Evolutionary conservation across 2,329 filamentous ascomycete genomes (phyloP).

Genomic region (Phaeoacremonium minimum): DNA sequence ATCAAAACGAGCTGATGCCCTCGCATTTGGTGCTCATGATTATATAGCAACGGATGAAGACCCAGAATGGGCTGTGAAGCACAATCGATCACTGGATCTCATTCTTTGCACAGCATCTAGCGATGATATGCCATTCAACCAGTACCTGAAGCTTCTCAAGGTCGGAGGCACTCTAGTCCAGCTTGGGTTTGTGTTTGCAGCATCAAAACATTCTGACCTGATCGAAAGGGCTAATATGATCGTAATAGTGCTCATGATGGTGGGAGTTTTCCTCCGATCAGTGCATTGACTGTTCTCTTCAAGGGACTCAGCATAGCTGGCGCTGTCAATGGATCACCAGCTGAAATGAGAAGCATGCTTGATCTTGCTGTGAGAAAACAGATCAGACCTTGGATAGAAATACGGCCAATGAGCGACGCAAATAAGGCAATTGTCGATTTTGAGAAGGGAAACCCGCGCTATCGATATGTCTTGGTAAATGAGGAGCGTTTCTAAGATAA

Average conservation of each 20-base stretch:
- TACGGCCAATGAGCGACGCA: conserved; percentile 47
- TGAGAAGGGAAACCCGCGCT: conserved; percentile 47
- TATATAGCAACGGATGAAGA: conserved; percentile 36
- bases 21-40: conserved; percentile 52
- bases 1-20: conserved; percentile 47
- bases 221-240: not conserved
- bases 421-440: conserved; percentile 53
- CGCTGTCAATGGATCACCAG: conserved; percentile 36
- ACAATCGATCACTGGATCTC: conserved; percentile 47
- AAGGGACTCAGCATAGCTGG: conserved; percentile 48
- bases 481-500: too few relatives aligned
- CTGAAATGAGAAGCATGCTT: conserved; percentile 55
- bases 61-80: conserved; percentile 45
- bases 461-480: conserved; percentile 40
- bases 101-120: conserved; percentile 52
- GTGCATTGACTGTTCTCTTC: conserved; percentile 51
- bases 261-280: conserved; percentile 33
- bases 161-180: conserved; percentile 59
- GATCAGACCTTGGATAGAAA: conserved; percentile 51
- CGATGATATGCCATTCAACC: conserved; percentile 49
- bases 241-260: conserved; percentile 37
- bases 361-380: conserved; percentile 51
- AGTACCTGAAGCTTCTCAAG: conserved; percentile 57
- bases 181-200: conserved; percentile 53
- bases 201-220: conserved; percentile 26